Percentiles rank a stretch among this genome's conserved stretches.
These are phyloP conservation scores for Alternaria conjuncta DNA, from an alignment of 2,329 filamentous ascomycete genomes.

Conservation along the genomic window DNA sequence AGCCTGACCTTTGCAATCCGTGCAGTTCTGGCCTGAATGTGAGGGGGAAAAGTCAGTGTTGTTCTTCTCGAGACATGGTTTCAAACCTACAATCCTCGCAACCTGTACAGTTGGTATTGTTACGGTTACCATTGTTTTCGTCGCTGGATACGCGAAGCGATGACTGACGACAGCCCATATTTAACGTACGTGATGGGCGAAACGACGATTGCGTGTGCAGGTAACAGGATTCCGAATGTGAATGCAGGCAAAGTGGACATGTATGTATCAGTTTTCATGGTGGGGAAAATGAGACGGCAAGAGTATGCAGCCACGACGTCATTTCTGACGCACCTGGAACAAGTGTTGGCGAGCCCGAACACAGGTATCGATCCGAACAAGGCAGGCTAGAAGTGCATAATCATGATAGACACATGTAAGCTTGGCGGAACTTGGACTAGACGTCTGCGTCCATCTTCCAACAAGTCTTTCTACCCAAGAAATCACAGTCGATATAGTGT, in stretches of 20 bases:
- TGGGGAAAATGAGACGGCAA: not conserved
- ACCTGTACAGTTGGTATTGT: slow-evolving; percentile 8
- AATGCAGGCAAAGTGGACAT: not conserved
- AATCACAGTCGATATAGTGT: not conserved
- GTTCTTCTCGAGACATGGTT: not conserved
- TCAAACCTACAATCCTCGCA: slow-evolving; percentile 8
- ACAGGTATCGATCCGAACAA: not conserved
- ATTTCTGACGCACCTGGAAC: not conserved
- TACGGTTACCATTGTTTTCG: slow-evolving; percentile 2
- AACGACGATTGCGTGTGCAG: not conserved
- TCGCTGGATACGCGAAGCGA: not conserved
- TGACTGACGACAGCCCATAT: slow-evolving; percentile 4
- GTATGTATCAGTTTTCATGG: not conserved
- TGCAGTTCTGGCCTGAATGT: slow-evolving; percentile 4
- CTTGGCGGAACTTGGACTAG: not conserved
- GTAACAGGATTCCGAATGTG: not conserved
- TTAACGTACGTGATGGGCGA: not conserved
- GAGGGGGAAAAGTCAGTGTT: not conserved
- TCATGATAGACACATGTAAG: not conserved
- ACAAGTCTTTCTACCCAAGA: not conserved
- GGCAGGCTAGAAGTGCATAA: not conserved
- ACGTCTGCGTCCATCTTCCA: not conserved
- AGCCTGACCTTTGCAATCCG: slow-evolving; percentile 6
- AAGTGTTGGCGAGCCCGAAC: not conserved
- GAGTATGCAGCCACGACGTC: slow-evolving; percentile 1